phyloP scores from a whole-genome alignment of 108 stramenopile genomes.

The Skeletonema grethae region DNA sequence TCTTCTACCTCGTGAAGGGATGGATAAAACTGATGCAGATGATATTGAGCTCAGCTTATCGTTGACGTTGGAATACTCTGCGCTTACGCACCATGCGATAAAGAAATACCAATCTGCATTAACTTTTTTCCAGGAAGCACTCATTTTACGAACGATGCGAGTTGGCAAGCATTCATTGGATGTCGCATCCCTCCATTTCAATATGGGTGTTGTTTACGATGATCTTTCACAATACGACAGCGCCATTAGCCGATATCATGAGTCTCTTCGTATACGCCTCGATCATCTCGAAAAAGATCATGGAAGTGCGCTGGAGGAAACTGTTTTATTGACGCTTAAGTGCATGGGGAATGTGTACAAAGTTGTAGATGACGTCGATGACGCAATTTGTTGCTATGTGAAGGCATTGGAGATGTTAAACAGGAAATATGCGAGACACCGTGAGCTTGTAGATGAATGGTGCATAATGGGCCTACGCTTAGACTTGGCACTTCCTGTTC shows the following conservation, averaged over 20 bases:
- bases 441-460: constrained; percentile 29
- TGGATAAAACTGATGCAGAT: constrained; percentile 21
- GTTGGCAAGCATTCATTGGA: constrained; percentile 46
- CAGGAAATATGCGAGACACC: constrained; percentile 13
- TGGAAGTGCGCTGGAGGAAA: constrained; percentile 28
- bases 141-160: constrained; percentile 44
- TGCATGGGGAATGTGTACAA: constrained; percentile 50
- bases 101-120: constrained; percentile 36
- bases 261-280: constrained; percentile 50
- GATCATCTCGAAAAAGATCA: constrained; percentile 22
- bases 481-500: constrained; percentile 27
- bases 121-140: constrained; percentile 45
- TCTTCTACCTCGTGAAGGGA: constrained; percentile 14
- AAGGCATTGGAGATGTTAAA: constrained; percentile 32
- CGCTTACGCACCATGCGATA: constrained; percentile 34
- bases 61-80: constrained; percentile 40
- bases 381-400: constrained; percentile 45
- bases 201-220: constrained; percentile 50
- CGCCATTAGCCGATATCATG: constrained; percentile 43
- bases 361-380: constrained; percentile 24
- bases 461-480: constrained; percentile 26
- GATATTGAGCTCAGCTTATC: constrained; percentile 39
- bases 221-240: constrained; percentile 44
- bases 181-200: constrained; percentile 53
- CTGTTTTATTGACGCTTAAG: constrained; percentile 32